Evolutionary conservation across 805 yeast genomes (phyloP).

Genomic region (Limtongia smithiae): DNA sequence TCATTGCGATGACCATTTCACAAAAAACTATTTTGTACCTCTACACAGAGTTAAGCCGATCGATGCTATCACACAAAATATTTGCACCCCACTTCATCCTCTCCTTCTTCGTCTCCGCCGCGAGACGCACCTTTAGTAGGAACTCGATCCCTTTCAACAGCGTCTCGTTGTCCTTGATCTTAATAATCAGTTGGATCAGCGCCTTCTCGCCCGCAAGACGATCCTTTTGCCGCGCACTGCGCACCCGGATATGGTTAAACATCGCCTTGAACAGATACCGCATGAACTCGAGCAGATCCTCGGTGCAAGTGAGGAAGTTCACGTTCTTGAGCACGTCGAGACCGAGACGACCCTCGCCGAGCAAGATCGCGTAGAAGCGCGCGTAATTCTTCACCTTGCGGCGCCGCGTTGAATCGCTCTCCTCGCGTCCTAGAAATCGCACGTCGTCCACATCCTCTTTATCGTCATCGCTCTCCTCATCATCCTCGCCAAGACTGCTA

Average conservation of each 20-base stretch:
- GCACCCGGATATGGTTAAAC: slow-evolving; percentile 16
- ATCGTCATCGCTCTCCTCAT: slow-evolving; percentile 34
- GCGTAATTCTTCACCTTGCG: slow-evolving; percentile 69
- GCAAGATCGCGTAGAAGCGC: slow-evolving; percentile 69
- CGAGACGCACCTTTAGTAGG: slow-evolving; percentile 46
- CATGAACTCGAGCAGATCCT: slow-evolving; percentile 20
- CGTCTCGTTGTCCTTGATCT: slow-evolving; percentile 55
- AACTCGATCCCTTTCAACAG: slow-evolving; percentile 65
- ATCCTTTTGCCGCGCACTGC: slow-evolving; percentile 28
- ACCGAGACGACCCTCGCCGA: slow-evolving; percentile 70
- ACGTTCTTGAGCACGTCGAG: slow-evolving; percentile 55
- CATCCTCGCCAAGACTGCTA: slow-evolving; percentile 46
- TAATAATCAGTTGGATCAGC: slow-evolving; percentile 49
- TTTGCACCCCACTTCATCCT: slow-evolving; percentile 68
- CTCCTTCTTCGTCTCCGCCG: slow-evolving; percentile 43
- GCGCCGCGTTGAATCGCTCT: slow-evolving; percentile 45
- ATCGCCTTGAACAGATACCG: slow-evolving; percentile 12
- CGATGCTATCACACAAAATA: slow-evolving; percentile 44
- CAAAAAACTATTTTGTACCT: neutral
- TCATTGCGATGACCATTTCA: too few relatives aligned
- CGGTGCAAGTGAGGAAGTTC: slow-evolving; percentile 17
- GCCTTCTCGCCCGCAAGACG: slow-evolving; percentile 46
- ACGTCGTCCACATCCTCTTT: slow-evolving; percentile 32
- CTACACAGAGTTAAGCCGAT: slow-evolving; percentile 11
- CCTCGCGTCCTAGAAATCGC: slow-evolving; percentile 33